These are phyloP conservation scores for Madurella fahalii DNA, from an alignment of 2,329 filamentous ascomycete genomes.

Conservation along the genomic window DNA sequence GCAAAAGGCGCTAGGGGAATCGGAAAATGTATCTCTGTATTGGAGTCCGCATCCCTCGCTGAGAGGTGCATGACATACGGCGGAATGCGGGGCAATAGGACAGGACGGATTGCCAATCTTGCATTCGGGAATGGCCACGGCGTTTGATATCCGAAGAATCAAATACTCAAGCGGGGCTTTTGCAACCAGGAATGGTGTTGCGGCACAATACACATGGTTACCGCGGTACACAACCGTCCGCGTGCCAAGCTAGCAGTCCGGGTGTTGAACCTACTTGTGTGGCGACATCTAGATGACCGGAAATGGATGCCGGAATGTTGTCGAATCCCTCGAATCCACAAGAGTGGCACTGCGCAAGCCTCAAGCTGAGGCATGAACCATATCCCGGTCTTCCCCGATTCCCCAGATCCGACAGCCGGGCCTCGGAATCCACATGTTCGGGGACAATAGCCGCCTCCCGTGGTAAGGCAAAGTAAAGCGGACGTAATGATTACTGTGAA, in stretches of 20 bases:
- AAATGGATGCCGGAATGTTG: conserved; percentile 2
- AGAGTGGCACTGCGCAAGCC: conserved; percentile 4
- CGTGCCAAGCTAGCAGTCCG: conserved; percentile 6
- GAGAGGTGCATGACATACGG: conserved; percentile 18
- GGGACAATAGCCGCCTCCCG: not conserved
- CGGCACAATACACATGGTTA: conserved; percentile 14
- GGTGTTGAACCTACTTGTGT: not conserved
- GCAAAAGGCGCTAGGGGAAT: conserved; percentile 2
- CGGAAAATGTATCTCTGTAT: conserved; percentile 20
- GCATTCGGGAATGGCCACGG: conserved; percentile 29
- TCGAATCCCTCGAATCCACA: not conserved
- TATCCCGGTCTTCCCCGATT: conserved; percentile 21
- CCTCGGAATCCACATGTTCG: conserved; percentile 19
- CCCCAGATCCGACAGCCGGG: conserved; percentile 19
- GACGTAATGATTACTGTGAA: not conserved
- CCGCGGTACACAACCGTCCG: conserved; percentile 8
- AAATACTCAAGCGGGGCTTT: conserved; percentile 23
- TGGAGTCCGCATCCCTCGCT: conserved; percentile 17
- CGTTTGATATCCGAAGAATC: conserved; percentile 31
- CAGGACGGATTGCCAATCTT: conserved; percentile 25
- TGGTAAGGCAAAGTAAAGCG: not conserved
- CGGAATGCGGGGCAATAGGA: conserved; percentile 23
- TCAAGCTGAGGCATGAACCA: conserved; percentile 10
- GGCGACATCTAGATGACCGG: conserved; percentile 11
- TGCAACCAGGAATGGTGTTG: conserved; percentile 15